Evolutionary conservation across 495 filamentous ascomycete genomes (phyloP).

Genomic region (Trichoderma virens): DNA sequence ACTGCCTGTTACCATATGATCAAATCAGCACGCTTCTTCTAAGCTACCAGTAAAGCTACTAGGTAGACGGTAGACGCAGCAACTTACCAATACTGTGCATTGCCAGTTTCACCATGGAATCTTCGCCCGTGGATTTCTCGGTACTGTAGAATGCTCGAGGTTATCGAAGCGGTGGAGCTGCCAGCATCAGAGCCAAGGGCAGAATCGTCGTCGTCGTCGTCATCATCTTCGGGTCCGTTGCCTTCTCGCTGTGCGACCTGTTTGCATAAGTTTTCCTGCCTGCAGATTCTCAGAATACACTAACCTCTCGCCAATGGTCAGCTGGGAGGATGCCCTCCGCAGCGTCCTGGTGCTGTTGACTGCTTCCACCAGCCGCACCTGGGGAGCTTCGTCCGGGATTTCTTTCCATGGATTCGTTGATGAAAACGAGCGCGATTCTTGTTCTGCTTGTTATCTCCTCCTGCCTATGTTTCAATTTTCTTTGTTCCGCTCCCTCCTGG

Average conservation of each 20-base stretch:
- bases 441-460: background rate
- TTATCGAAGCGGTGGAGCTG: conserved; percentile 36
- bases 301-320: conserved; percentile 6
- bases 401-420: background rate
- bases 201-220: conserved; percentile 29
- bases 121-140: conserved; percentile 32
- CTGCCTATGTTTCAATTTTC: background rate
- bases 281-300: background rate
- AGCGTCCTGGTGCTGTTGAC: background rate
- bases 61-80: background rate
- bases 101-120: conserved; percentile 26
- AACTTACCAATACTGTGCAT: conserved; percentile 25
- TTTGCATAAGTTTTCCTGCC: background rate
- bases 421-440: background rate
- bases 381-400: background rate
- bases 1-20: conserved; percentile 21
- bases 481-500: too few relatives aligned
- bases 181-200: conserved; percentile 24
- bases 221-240: background rate
- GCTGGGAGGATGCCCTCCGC: conserved; percentile 7
- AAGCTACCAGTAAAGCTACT: background rate
- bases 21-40: background rate
- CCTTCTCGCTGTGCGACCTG: background rate
- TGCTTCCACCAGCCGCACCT: background rate
- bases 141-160: conserved; percentile 36